Base-by-base conservation (phyloP, 371 early-diverging fungal species). In the Haplosporangium sp. region DNA sequence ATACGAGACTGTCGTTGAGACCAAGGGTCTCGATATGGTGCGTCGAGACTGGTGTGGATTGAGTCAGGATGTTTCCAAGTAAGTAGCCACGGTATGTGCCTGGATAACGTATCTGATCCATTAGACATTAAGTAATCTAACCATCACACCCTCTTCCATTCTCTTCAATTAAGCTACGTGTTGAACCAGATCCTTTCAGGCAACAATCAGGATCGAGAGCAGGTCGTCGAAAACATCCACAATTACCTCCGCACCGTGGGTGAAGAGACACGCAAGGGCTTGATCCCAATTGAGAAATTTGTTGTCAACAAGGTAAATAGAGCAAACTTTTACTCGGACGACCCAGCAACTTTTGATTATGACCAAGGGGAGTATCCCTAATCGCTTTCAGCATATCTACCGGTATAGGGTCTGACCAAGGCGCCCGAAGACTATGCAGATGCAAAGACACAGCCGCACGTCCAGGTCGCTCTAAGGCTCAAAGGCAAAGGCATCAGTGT, bases 31-130 rank as follows among this genome's bases (percentile, higher is more conserved):
- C 59, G 99, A 99, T 83, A 85, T 97, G 66, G 98, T 99, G 0
- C 91, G 99, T 70, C 86, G 99, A 69, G 99, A 99, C 85, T 99
- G 99, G 98, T 99, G 98, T 83, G 95, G 86, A 21, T 85, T 98
- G 43, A 94, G 95, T 29, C 94, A 93, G 60, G 95, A 98, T 51
- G 93, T 95, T 5, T 96, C 95, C 10, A 83, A 86, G 85, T 89
- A 85, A 75, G 90, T 47, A 7, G 40, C 0, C 12, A 11, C 29
- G 29, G 29, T 29, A 29, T 4, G 29, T 29, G 29, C 29, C 29
- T 29, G 29, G 29, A 29, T 29, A 4, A 4, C 29, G 29, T 4
- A 29, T 4, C 29, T 29, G 4, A 29, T 29, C 29, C 29, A 29
- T 29, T 29, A 29, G 29, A 29, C 1, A 29, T 29, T 29, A 29